Evolutionary conservation across 2,329 filamentous ascomycete species (phyloP), one percentile per base, ranked within the genome.

Genomic region (Plenodomus tracheiphilus): DNA sequence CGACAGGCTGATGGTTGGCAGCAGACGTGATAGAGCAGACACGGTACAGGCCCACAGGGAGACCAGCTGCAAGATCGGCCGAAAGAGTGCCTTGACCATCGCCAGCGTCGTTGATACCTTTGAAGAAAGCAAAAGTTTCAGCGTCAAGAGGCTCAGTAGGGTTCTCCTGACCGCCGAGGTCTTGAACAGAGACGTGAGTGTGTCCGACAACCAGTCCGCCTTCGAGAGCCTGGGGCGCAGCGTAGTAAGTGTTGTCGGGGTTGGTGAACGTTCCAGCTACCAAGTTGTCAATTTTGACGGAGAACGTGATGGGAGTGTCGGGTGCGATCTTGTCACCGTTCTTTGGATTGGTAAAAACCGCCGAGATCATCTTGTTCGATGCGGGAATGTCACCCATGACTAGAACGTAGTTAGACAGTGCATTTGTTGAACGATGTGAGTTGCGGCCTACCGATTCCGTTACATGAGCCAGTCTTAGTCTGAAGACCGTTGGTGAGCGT

Each of bases 331-430:
- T 65, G 17, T 78, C 65, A 20, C 72, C 71, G 11, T 77, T 71
- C 35, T 68, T 56, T 1, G 81, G 81, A 56, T 61, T 73, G 18
- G 71, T 70, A 57, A 84, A 79, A 42, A 83, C 75, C 22, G 79
- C 69, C n/a, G 81, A 81, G 42, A 83, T 69, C 81, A 84, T 84
- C 54, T 79, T 76, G 47, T 59, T 59, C 16, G 71, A 64, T 8
- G 75, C 70, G 8, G 81, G 81, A 47, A 84, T 79, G 39, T 79
- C 75, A 53, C 81, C 81, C 79, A 83, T 82, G n/a, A 77, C 78
- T 76, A 15, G 25, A 19, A n/a, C 17, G 9, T n/a, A 4, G 22
- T 56, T 42, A 56, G 44, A 25, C 19, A 11, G 1, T 20, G 7
- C 15, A 17, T 6, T 30, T 3, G 9, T 10, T 18, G 11, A 11